These are phyloP conservation scores for Tricholoma sp. DNA, from an alignment of 768 basidiomycete species.

Conservation along the genomic window DNA sequence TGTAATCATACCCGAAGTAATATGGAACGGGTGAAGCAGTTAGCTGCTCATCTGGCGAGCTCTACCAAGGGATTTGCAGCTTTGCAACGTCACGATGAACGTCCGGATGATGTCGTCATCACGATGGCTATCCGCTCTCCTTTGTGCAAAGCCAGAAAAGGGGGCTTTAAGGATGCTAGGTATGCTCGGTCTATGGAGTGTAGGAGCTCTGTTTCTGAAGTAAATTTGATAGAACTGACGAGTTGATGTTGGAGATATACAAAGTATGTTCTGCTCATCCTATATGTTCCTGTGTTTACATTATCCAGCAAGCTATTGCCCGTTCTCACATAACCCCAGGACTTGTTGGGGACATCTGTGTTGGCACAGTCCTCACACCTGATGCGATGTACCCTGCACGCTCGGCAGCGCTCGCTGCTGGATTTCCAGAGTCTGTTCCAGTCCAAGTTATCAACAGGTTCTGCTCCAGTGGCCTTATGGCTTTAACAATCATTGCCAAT, in stretches of 20 bases:
- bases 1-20: background rate
- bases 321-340: conserved; percentile 57
- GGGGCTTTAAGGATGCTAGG: conserved; percentile 69
- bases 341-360: conserved; percentile 70
- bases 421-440: conserved; percentile 73
- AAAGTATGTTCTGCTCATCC: conserved; percentile 36
- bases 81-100: conserved; percentile 54
- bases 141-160: conserved; percentile 71
- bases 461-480: conserved; percentile 86
- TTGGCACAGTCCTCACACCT: conserved; percentile 70
- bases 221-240: conserved; percentile 52
- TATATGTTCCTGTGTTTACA: background rate
- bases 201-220: conserved; percentile 9
- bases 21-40: conserved; percentile 65
- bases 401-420: conserved; percentile 71
- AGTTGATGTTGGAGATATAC: conserved; percentile 78
- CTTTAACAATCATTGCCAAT: conserved; percentile 70
- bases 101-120: conserved; percentile 74
- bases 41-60: conserved; percentile 52
- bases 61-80: conserved; percentile 41
- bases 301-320: conserved; percentile 48
- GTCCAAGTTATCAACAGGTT: conserved; percentile 74
- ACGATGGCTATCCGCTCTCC: conserved; percentile 78
- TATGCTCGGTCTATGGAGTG: conserved; percentile 20
- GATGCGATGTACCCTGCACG: conserved; percentile 67